A percentile compares a stretch with the other conserved stretches of the same genome.
Evolutionary conservation across 805 yeast species (phyloP).

Genomic region (Starmerella floricola): DNA sequence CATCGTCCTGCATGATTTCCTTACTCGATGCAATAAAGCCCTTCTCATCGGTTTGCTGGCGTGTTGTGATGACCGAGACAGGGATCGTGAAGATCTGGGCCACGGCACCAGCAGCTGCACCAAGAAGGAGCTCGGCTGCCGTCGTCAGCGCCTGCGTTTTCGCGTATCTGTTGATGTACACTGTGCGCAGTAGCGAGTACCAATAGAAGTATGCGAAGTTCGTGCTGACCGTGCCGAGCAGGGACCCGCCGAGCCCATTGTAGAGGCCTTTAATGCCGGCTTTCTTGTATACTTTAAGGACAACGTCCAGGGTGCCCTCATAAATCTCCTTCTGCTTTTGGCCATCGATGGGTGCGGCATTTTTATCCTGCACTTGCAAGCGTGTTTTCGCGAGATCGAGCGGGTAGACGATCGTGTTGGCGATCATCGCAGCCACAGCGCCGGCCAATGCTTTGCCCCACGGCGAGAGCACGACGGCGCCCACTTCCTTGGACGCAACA

Average conservation of each 20-base stretch:
- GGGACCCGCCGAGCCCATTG: constrained; percentile 55
- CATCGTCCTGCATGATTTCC: constrained; percentile 50
- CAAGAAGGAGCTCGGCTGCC: constrained; percentile 55
- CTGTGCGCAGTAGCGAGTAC: constrained; percentile 60
- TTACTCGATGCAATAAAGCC: constrained; percentile 35
- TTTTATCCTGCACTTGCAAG: constrained; percentile 50
- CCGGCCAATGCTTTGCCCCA: constrained; percentile 74
- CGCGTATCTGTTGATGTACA: constrained; percentile 37
- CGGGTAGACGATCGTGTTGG: constrained; percentile 71
- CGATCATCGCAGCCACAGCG: constrained; percentile 67
- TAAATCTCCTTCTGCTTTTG: constrained; percentile 29
- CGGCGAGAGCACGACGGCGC: constrained; percentile 33
- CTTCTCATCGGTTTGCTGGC: constrained; percentile 35
- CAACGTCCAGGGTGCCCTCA: constrained; percentile 49
- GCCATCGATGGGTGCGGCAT: background rate
- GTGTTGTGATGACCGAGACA: constrained; percentile 59
- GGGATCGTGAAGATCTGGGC: constrained; percentile 75
- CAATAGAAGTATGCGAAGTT: constrained; percentile 78
- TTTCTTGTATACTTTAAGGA: constrained; percentile 40
- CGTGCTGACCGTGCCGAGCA: constrained; percentile 61
- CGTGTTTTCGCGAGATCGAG: constrained; percentile 65
- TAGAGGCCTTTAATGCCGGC: constrained; percentile 61
- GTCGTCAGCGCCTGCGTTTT: constrained; percentile 34
- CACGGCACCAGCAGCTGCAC: constrained; percentile 71
- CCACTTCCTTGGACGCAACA: constrained; percentile 12